These are phyloP conservation scores for Capsella rubella DNA, from an alignment of 441 rosid genomes.

Conservation along the genomic window DNA sequence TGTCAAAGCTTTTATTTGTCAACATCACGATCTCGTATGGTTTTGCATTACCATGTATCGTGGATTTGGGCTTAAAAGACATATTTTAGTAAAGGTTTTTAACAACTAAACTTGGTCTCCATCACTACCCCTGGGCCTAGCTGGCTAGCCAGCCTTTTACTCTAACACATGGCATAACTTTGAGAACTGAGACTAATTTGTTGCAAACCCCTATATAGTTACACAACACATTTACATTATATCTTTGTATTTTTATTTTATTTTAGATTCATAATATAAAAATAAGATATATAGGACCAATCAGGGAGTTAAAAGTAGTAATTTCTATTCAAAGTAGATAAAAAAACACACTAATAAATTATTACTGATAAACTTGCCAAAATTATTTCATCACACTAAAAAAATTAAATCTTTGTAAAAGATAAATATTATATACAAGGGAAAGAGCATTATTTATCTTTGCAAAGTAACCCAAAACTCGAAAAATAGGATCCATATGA, in stretches of 20 bases:
- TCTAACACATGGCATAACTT: background rate
- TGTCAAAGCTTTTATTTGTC: background rate
- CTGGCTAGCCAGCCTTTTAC: background rate
- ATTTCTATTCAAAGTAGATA: no score
- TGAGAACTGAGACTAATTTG: no score
- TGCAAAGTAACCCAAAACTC: background rate
- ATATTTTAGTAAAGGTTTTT: background rate
- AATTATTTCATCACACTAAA: background rate
- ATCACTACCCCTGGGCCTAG: background rate
- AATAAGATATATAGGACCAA: no score
- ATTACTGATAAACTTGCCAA: background rate
- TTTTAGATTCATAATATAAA: no score
- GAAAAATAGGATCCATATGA: background rate
- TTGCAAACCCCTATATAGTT: no score
- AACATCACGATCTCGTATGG: no score
- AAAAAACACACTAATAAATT: no score
- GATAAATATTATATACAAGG: background rate
- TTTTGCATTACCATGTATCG: background rate
- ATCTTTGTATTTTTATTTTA: no score
- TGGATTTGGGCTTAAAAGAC: conserved; percentile 11
- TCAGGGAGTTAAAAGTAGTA: no score
- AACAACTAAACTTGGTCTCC: background rate
- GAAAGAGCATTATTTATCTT: no score
- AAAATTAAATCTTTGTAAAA: background rate
- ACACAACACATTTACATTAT: no score